phyloP scores from a whole-genome alignment of 2,329 filamentous ascomycete genomes.

The Arachnomyces sp. region DNA sequence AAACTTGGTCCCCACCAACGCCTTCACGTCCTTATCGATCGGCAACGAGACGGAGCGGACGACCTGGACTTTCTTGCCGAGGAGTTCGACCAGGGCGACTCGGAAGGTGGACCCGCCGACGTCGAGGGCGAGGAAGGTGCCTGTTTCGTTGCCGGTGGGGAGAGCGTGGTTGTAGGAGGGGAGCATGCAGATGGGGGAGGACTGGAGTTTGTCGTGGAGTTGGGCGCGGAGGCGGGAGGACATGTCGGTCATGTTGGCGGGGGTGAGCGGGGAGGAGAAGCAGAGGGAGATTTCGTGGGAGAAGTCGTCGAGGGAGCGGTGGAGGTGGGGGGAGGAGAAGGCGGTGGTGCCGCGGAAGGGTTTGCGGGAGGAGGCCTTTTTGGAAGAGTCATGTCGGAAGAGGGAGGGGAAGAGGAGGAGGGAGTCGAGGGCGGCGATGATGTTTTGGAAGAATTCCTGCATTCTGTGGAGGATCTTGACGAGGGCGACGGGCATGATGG shows the following conservation, averaged over 20 bases:
- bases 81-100: constrained; percentile 52
- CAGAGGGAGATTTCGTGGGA: constrained; percentile 31
- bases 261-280: constrained; percentile 29
- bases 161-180: constrained; percentile 58
- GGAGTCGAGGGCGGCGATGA: constrained; percentile 32
- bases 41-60: constrained; percentile 46
- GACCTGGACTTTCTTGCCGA: constrained; percentile 45
- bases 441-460: constrained; percentile 34
- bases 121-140: constrained; percentile 56
- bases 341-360: constrained; percentile 27
- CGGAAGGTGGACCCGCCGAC: constrained; percentile 61
- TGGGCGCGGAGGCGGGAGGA: constrained; percentile 42
- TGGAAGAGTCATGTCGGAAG: constrained; percentile 25
- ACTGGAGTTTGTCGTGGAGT: constrained; percentile 47
- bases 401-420: constrained; percentile 35
- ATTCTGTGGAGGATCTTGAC: constrained; percentile 33
- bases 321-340: constrained; percentile 26
- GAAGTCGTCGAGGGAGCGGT: constrained; percentile 31
- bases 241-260: constrained; percentile 35
- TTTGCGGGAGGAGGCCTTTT: neutral
- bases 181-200: constrained; percentile 56
- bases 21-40: constrained; percentile 51
- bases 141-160: constrained; percentile 52
- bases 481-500: constrained; percentile 28
- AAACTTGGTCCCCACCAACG: constrained; percentile 49